Base-by-base conservation (phyloP, 2,329 filamentous ascomycete genomes). In the Penicillium hordei region DNA sequence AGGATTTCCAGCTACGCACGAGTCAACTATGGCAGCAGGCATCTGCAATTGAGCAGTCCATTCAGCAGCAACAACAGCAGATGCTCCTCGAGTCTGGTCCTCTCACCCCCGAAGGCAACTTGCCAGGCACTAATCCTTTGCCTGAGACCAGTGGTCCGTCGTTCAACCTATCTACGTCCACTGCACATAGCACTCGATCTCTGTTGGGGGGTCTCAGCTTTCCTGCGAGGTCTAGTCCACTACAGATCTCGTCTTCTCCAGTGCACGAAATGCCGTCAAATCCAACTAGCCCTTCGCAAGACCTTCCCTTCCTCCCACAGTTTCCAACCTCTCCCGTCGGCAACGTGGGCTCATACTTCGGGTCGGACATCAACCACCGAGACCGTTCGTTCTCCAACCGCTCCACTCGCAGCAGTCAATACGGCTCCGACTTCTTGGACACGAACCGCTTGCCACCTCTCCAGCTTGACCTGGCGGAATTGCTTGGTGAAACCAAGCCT, bases 21-120 rank as follows among this genome's bases (percentile, higher is more conserved):
- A 74, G 72, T 56, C 75, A 79, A 59, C 63, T 76, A 33, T 78
- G 75, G 75, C 74, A 77, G 60, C 77, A 80, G 66, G 74, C 72
- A 42, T 70, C 73, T 40, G 66, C 71, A 40, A 72, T 79, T 38
- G 76, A 79, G 60, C 74, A 79, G 59, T 72, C 74, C 19, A 76
- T 76, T 49, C 75, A 78, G 46, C 74, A 79, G 55, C 78, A 80
- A 55, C 76, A 79, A 45, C 75, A 78, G 56, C 76, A 75, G 54
- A 74, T 75, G 68, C 73, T 75, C 52, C 63, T 75, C 63, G 76
- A 75, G 43, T 72, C 72, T 51, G 77, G 75, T n/a, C 76, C 76
- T 34, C 66, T 79, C 48, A 86, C 84, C n/a, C 85, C 85, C n/a
- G 85, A 87, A 72, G 83, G 82, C 29, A 78, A 80, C 33, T 72